Conservation (phyloP, 148 eudicot genomes). For the Dysphania ambrosioides region DNA sequence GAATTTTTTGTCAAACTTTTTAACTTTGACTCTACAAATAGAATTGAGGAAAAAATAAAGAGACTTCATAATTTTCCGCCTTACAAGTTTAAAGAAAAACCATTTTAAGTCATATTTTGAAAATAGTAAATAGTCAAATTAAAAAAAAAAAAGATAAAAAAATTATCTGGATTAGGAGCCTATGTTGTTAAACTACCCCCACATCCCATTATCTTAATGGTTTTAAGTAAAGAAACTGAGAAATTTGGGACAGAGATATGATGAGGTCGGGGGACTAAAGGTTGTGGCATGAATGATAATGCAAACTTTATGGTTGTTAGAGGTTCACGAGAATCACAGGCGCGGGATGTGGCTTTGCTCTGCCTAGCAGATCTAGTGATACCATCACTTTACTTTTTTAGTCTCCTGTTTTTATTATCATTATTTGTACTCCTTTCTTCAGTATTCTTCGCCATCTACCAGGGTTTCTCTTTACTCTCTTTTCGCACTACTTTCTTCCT, state of each 20-base stretch:
- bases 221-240: too few relatives aligned
- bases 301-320: background rate
- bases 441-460: background rate
- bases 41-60: too few relatives aligned
- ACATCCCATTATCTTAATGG: too few relatives aligned
- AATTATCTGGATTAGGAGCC: too few relatives aligned
- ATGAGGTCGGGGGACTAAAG: conserved; percentile 3
- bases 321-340: conserved; percentile 36
- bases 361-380: conserved; percentile 13
- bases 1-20: too few relatives aligned
- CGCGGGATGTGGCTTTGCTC: conserved; percentile 27
- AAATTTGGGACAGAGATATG: background rate
- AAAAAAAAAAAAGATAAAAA: too few relatives aligned
- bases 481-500: background rate
- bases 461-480: background rate
- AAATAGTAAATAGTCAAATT: too few relatives aligned
- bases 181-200: too few relatives aligned
- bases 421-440: background rate
- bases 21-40: too few relatives aligned
- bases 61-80: too few relatives aligned
- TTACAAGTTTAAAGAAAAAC: too few relatives aligned
- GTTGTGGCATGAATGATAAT: background rate
- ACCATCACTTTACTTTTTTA: background rate
- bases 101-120: too few relatives aligned
- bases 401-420: background rate